Conservation (phyloP, 2,329 filamentous ascomycete genomes). For the Beauveria sp. region DNA sequence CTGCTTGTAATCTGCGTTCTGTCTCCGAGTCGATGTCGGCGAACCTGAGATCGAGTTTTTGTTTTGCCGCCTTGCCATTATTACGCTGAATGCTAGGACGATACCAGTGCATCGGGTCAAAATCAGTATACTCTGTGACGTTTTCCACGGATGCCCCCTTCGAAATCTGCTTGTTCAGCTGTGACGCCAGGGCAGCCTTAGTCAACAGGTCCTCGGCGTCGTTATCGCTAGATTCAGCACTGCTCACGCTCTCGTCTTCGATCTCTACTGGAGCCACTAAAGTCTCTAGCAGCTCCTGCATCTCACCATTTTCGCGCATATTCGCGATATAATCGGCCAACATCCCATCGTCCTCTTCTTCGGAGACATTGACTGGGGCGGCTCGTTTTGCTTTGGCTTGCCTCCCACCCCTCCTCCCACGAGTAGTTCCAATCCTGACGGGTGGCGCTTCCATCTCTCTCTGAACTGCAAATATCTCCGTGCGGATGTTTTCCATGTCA, state of each 20-base stretch:
- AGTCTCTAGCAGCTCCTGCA: slow-evolving; percentile 44
- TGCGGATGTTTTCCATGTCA: slow-evolving; percentile 21
- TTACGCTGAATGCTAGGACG: slow-evolving; percentile 56
- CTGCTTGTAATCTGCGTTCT: slow-evolving; percentile 47
- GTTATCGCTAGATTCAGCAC: background rate
- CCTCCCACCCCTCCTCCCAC: slow-evolving; percentile 14
- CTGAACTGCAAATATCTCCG: slow-evolving; percentile 25
- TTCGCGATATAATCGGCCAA: slow-evolving; percentile 67
- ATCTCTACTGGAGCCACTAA: background rate
- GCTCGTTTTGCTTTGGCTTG: slow-evolving; percentile 13
- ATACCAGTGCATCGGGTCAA: slow-evolving; percentile 82
- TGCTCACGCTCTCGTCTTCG: background rate
- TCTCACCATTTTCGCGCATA: slow-evolving; percentile 42
- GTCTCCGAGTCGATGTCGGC: slow-evolving; percentile 60
- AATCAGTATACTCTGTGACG: slow-evolving; percentile 46
- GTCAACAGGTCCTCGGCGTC: background rate
- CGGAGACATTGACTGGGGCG: background rate
- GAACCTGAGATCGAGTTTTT: slow-evolving; percentile 33
- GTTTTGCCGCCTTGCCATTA: slow-evolving; percentile 55
- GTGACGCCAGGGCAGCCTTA: background rate
- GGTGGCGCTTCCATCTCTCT: slow-evolving; percentile 6
- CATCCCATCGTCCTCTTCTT: slow-evolving; percentile 45
- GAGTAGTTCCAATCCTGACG: slow-evolving; percentile 12
- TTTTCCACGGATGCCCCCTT: slow-evolving; percentile 19
- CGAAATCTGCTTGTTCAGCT: slow-evolving; percentile 26